Evolutionary conservation across 1,284 basidiomycete genomes (phyloP), one percentile per base, ranked within the genome.

Genomic region (Thecaphora frezii): DNA sequence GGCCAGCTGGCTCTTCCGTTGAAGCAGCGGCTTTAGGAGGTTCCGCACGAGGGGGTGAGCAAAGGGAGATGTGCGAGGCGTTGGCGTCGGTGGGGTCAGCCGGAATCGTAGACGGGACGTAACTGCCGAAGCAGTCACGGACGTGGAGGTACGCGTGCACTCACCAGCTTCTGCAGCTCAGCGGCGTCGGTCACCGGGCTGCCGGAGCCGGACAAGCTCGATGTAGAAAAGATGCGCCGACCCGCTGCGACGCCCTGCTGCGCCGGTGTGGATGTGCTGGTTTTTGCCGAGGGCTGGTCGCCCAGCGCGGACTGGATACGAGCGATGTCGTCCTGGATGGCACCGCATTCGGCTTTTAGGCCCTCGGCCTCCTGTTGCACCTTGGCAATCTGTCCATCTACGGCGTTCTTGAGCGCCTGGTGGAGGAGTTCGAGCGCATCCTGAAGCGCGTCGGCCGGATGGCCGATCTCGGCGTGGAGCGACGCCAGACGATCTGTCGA

Each of bases 401-500:
- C 69, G 0, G 75, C 74, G 23, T 64, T 58, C 46, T 71, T 66
- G 18, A 77, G 58, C 3, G 73, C 67, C 13, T 66, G 54, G n/a
- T 69, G 69, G 12, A 76, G 68, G 1, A 66, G 58, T 4, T 66
- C 66, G 45, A 74, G 63, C 1, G 74, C 66, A 14, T 52, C 52
- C 51, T 70, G 61, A 4, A 75, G 49, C 22, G 69, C 56, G 21
- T 70, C 66, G 28, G 67, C 56, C 18, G 73, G 66, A 49, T 70
- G 60, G 10, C 75, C 75, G 44, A 77, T 69, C 38, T 67, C 58
- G 23, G 64, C 51, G 41, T 77, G 72, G 12, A 74, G 58, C 37
- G 51, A 43, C 16, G 63, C 58, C 8, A 76, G 65, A 42, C 66
- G 61, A 14, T 59, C 47, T 16, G 71, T 73, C 16, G 74, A 76